These are phyloP conservation scores for Eucalyptus sideroxylon DNA, from an alignment of 345 rosid species.

Conservation along the genomic window DNA sequence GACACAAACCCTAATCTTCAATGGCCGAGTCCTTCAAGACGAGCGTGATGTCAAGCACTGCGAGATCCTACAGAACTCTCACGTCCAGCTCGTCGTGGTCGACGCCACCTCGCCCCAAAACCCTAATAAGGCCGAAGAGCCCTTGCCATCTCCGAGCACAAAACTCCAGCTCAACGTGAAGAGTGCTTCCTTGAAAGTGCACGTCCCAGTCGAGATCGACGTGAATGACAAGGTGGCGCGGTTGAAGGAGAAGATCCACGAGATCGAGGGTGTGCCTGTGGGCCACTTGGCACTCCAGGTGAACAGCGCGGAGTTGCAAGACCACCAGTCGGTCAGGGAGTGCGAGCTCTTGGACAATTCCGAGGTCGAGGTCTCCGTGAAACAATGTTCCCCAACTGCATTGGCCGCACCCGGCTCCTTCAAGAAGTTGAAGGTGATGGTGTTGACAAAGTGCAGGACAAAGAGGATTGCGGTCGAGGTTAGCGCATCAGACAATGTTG, in stretches of 20 bases:
- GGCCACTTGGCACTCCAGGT: slow-evolving; percentile 14
- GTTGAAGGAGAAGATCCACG: slow-evolving; percentile 30
- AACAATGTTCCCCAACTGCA: background rate
- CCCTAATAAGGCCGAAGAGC: slow-evolving; percentile 5
- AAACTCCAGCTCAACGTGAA: slow-evolving; percentile 19
- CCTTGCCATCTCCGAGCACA: background rate
- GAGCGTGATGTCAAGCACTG: slow-evolving; percentile 37
- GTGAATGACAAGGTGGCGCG: slow-evolving; percentile 6
- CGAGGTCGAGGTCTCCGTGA: slow-evolving; percentile 9
- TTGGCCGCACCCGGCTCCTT: background rate
- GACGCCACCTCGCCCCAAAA: background rate
- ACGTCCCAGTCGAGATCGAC: slow-evolving; percentile 11
- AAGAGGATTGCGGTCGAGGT: slow-evolving; percentile 56
- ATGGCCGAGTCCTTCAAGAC: slow-evolving; percentile 49
- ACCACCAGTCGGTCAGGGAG: slow-evolving; percentile 3
- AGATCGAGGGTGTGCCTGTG: slow-evolving; percentile 9
- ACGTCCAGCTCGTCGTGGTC: slow-evolving; percentile 33
- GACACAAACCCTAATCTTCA: slow-evolving; percentile 55
- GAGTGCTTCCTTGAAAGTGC: slow-evolving; percentile 14
- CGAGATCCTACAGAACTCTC: slow-evolving; percentile 46
- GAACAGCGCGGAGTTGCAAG: slow-evolving; percentile 11
- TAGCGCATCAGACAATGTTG: slow-evolving; percentile 42
- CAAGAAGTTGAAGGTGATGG: slow-evolving; percentile 54
- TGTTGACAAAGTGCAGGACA: slow-evolving; percentile 33
- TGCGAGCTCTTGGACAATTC: slow-evolving; percentile 17